phyloP scores from a whole-genome alignment of 208 protist species.

The Baffinella frigidus region DNA sequence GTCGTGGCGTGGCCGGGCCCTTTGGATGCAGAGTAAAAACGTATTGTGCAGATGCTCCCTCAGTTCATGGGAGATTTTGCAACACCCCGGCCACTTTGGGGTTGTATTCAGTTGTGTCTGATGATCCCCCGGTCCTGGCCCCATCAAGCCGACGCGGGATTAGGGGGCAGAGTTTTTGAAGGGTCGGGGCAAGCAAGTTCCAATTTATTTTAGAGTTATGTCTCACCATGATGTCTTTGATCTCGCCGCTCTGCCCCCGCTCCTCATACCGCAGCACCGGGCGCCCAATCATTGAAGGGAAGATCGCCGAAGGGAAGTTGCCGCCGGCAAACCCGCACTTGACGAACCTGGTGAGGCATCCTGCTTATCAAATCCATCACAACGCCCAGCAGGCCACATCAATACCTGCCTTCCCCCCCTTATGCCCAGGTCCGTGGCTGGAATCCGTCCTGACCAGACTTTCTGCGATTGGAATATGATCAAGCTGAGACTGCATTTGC shows the following conservation, averaged over 20 bases:
- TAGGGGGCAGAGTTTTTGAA: neutral
- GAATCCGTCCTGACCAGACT: too few relatives aligned
- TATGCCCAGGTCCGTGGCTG: too few relatives aligned
- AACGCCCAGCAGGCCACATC: too few relatives aligned
- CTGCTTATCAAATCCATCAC: neutral
- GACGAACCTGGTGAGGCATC: slow-evolving; percentile 87
- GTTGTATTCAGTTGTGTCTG: too few relatives aligned
- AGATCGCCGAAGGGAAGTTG: slow-evolving; percentile 92
- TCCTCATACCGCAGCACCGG: slow-evolving; percentile 86
- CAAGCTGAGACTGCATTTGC: too few relatives aligned
- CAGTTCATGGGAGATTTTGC: too few relatives aligned
- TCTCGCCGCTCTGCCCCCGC: slow-evolving; percentile 60
- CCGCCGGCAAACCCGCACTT: slow-evolving; percentile 94
- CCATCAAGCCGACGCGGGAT: neutral
- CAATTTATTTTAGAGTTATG: neutral
- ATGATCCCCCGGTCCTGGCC: slow-evolving; percentile 78
- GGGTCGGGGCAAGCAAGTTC: neutral
- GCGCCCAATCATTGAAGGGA: slow-evolving; percentile 90
- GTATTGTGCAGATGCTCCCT: too few relatives aligned
- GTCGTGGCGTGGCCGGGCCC: too few relatives aligned
- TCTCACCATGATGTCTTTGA: slow-evolving; percentile 68
- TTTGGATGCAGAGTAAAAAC: too few relatives aligned
- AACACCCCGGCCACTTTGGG: too few relatives aligned
- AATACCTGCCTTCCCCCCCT: too few relatives aligned
- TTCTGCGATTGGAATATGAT: too few relatives aligned